Evolutionary conservation across 75 land plant genomes (phyloP).

Genomic region (Chamaecyparis obtusa): DNA sequence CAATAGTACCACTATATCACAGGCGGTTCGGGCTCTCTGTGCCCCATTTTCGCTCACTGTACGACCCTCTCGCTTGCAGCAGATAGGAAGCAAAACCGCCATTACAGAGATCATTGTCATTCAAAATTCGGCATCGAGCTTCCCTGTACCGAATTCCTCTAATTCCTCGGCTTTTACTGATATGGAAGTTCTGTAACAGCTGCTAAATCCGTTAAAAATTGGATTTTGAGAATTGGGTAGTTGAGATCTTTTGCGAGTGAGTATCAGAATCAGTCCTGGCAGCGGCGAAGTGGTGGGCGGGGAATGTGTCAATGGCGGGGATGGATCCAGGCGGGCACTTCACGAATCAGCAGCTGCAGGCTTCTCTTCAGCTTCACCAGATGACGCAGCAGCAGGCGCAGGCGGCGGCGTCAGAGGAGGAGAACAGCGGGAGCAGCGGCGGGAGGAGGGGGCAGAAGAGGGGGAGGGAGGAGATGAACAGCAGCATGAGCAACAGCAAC

Average conservation of each 20-base stretch:
- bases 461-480: conserved; percentile 14
- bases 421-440: conserved; percentile 18
- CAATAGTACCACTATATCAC: background rate
- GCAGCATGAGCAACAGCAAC: conserved; percentile 22
- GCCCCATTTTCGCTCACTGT: too few relatives aligned
- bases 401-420: conserved; percentile 26
- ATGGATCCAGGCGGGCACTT: background rate
- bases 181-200: background rate
- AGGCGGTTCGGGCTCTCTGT: too few relatives aligned
- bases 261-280: background rate
- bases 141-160: background rate
- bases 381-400: background rate
- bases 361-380: background rate
- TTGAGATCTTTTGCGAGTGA: too few relatives aligned
- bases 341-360: background rate
- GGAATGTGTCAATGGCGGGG: conserved; percentile 12
- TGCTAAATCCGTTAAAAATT: background rate
- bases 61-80: background rate
- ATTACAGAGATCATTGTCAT: background rate
- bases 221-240: too few relatives aligned
- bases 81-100: too few relatives aligned
- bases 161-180: background rate
- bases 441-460: conserved; percentile 5
- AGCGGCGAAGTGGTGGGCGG: conserved; percentile 12
- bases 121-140: background rate